Base-by-base conservation (phyloP, 2,329 filamentous ascomycete species). In the Blumeria hordei region DNA sequence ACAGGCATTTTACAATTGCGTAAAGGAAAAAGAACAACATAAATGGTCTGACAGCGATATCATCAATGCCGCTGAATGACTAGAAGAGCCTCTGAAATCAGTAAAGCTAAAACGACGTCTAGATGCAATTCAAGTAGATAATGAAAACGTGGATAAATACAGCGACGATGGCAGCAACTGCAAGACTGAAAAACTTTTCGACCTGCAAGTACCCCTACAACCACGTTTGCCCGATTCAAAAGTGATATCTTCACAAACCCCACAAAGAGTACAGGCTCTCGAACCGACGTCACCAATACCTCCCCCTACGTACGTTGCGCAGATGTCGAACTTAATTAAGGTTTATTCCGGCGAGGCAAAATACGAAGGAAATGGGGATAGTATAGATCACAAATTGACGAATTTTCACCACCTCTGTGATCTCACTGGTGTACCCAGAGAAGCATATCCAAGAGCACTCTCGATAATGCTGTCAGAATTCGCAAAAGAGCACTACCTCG, bases 381-480 rank as follows among this genome's bases (percentile, higher is more conserved):
- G 37, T 18, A 33, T 54, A 18, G 51, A 55, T 21, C 39, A 44
- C 28, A 57, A 53, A 35, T 34, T 57, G 6, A 33, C 10, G 1
- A 57, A 47, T 12, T 57, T 57, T 41, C n/a, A 53, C 7, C 14
- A 52, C 39, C 36, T 57, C 12, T 57, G 41, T 28, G 18, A 53
- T 21, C 39, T 53, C n/a, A 35, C 39, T 28, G 32, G 49, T 6
- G 33, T 57, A 7, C 53, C 47, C 16, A 14, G 53, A 33, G 37
- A 44, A 12, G 54, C n/a, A 33, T 43, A 36, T 18, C 16, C 44
- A 9, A 54, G 34, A 14, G 56, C 54, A n/a, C 54, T 55, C 28
- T 45, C 51, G 12, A 54, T 50, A 14, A 55, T 57, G 50, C 47
- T 56, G 14, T 44, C 54, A 37, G 51, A 50, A 16, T 34, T 57